Percentiles rank a stretch among this genome's conserved stretches.
Conservation (phyloP, 1,139 yeast species). For the Candida sanyaensis region DNA sequence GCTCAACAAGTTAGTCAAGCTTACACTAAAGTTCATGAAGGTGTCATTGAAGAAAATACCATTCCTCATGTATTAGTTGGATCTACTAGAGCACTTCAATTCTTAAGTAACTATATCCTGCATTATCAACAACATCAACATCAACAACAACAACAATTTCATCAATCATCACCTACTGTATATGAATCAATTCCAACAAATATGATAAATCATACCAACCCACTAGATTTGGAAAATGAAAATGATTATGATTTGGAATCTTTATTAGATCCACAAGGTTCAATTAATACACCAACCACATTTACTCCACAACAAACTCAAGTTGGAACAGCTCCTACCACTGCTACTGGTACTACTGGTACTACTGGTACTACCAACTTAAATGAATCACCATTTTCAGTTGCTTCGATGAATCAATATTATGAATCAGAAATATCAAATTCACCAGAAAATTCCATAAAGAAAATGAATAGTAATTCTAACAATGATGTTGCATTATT, state of each 20-base stretch:
- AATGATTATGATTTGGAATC: not conserved
- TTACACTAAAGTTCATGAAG: slow-evolving; percentile 38
- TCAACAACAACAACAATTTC: slow-evolving; percentile 13
- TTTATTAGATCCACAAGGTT: not conserved
- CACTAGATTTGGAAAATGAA: not conserved
- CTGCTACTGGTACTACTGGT: not conserved
- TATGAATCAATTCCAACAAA: slow-evolving; percentile 1
- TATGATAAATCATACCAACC: not conserved
- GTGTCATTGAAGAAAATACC: slow-evolving; percentile 31
- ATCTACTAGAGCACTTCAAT: slow-evolving; percentile 49
- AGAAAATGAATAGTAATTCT: slow-evolving; percentile 2
- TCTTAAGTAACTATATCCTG: slow-evolving; percentile 52
- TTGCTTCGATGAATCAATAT: slow-evolving; percentile 8
- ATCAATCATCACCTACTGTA: not conserved
- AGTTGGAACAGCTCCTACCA: not conserved
- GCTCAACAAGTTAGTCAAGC: slow-evolving; percentile 79
- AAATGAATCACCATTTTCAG: slow-evolving; percentile 13
- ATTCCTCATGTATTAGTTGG: slow-evolving; percentile 61
- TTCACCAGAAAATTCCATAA: slow-evolving; percentile 7
- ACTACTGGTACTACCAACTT: slow-evolving; percentile 3
- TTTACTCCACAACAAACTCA: slow-evolving; percentile 4
- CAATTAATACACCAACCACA: slow-evolving; percentile 1
- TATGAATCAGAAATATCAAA: slow-evolving; percentile 13
- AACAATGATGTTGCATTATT: slow-evolving; percentile 1
- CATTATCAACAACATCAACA: slow-evolving; percentile 4